These are phyloP conservation scores for Paraconiothyrium sp. DNA, from an alignment of 2,329 filamentous ascomycete species.

Conservation along the genomic window DNA sequence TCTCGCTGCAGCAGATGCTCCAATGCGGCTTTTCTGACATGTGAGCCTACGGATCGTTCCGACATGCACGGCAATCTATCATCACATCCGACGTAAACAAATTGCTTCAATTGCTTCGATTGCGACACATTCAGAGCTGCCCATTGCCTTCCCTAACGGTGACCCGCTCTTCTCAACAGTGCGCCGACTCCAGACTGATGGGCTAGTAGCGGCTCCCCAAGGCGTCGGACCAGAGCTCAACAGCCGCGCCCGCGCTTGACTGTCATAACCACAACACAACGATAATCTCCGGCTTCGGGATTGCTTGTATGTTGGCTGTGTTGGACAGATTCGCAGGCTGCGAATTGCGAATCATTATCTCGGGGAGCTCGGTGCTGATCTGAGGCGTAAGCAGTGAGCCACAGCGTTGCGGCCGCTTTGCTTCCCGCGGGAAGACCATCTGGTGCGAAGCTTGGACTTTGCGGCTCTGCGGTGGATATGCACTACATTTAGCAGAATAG, in stretches of 20 bases:
- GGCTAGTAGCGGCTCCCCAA: conserved; percentile 11
- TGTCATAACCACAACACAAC: not conserved
- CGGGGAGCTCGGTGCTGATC: conserved; percentile 9
- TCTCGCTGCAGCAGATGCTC: not conserved
- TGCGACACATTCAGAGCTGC: not conserved
- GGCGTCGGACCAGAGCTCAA: not conserved
- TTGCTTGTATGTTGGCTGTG: conserved; percentile 9
- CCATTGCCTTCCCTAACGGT: not conserved
- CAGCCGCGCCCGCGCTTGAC: not conserved
- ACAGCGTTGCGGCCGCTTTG: not conserved
- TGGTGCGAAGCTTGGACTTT: not conserved
- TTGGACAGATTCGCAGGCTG: not conserved
- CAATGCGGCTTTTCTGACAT: conserved; percentile 1
- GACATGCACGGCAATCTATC: not conserved
- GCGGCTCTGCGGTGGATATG: not conserved
- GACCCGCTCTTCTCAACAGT: not conserved
- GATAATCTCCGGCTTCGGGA: conserved; percentile 10
- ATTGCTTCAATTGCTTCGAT: not conserved
- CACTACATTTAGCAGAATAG: not conserved
- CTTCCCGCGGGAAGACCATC: conserved; percentile 2
- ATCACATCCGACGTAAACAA: not conserved
- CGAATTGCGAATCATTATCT: not conserved
- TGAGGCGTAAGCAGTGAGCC: not conserved
- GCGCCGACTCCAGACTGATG: conserved; percentile 6
- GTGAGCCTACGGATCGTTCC: not conserved